Evolutionary conservation across 345 rosid species (phyloP).

Genomic region (Sisymbrium irio): DNA sequence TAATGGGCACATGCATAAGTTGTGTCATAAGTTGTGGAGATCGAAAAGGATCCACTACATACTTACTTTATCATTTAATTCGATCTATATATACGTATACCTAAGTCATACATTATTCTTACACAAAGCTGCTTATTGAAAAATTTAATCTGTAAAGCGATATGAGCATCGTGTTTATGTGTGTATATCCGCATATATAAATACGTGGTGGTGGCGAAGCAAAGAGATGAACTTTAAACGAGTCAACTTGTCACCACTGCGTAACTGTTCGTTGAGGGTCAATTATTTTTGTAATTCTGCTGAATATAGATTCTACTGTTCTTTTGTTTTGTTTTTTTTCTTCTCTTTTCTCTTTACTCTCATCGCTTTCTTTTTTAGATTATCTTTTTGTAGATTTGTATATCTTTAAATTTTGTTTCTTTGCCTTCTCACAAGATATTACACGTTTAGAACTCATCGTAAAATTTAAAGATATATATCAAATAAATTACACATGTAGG

Average conservation of each 20-base stretch:
- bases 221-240: background rate
- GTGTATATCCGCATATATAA: constrained; percentile 1
- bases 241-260: constrained; percentile 13
- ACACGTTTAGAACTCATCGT: background rate
- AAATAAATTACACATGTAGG: background rate
- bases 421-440: background rate
- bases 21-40: constrained; percentile 33
- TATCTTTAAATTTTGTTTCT: background rate
- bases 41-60: constrained; percentile 39
- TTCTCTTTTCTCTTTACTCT: background rate
- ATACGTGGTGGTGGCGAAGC: constrained; percentile 11
- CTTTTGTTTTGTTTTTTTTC: constrained; percentile 9
- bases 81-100: constrained; percentile 14
- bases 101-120: constrained; percentile 15
- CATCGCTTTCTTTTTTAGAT: background rate
- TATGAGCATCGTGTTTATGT: background rate
- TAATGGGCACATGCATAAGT: constrained; percentile 40
- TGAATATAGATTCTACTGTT: constrained; percentile 25
- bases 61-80: constrained; percentile 31
- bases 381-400: background rate
- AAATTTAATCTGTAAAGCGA: constrained; percentile 26
- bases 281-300: constrained; percentile 22
- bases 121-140: constrained; percentile 22
- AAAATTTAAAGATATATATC: background rate
- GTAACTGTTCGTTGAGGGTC: constrained; percentile 15